These are phyloP conservation scores for Saccharomycopsis guyanensis DNA, from an alignment of 805 yeast species.

Conservation along the genomic window DNA sequence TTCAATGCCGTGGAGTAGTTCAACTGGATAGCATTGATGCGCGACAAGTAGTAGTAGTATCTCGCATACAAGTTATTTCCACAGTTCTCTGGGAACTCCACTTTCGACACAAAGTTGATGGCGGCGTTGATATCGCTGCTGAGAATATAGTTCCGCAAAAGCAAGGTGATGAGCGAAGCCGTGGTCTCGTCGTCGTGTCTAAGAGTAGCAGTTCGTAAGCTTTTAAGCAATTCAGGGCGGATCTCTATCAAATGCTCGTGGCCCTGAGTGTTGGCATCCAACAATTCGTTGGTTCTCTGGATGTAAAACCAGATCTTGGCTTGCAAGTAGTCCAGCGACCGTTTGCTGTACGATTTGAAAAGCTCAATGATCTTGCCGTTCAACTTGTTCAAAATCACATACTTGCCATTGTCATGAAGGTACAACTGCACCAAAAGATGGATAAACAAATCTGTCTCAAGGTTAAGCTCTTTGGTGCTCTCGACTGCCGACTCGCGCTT, in stretches of 20 bases:
- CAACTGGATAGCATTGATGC: constrained; percentile 83
- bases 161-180: constrained; percentile 77
- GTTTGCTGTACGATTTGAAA: constrained; percentile 59
- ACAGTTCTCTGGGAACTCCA: constrained; percentile 79
- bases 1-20: constrained; percentile 89
- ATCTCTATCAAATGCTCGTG: constrained; percentile 42
- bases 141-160: constrained; percentile 71
- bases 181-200: constrained; percentile 91
- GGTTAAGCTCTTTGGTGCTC: constrained; percentile 38
- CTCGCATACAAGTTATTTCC: constrained; percentile 87
- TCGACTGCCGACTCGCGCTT: constrained; percentile 30
- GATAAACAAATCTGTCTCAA: constrained; percentile 74
- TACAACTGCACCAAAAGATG: constrained; percentile 74
- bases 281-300: constrained; percentile 66
- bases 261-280: constrained; percentile 24
- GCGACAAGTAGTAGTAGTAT: constrained; percentile 85
- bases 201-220: constrained; percentile 79
- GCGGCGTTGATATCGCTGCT: constrained; percentile 83
- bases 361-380: constrained; percentile 42
- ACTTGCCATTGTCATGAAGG: constrained; percentile 55
- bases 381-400: constrained; percentile 43
- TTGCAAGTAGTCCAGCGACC: constrained; percentile 77
- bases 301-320: constrained; percentile 94
- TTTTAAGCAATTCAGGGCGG: constrained; percentile 62
- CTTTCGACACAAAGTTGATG: constrained; percentile 78